Evolutionary conservation across 1,284 basidiomycete species (phyloP), one percentile per base, ranked within the genome.

Genomic region (Malassezia equina): DNA sequence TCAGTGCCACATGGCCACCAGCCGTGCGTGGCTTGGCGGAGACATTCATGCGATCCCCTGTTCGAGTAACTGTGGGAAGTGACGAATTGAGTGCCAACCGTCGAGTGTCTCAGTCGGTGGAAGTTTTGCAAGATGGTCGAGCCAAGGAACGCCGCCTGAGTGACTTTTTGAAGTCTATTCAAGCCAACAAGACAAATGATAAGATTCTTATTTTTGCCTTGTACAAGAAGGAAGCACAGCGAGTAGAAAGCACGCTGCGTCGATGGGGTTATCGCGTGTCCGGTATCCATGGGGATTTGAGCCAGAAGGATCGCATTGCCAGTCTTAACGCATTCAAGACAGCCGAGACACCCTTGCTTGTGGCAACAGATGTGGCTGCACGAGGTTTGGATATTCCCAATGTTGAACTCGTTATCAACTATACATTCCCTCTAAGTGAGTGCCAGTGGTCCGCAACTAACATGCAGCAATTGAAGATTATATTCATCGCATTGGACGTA

Each of bases 1-100:
- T 96, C 78, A 94, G 90, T 55, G 93, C 93, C 6, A 99, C 93
- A 3, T 99, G 93, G 93, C 93, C 93, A 0, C 89, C 93, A 62
- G 84, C 86, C 2, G 91, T 99, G n/a, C 82, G 93, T 55, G 81
- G 86, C 57, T 80, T 99, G n/a, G 94, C 94, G 0, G 81, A 83
- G 66, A 84, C 89, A 6, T 98, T 98, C 78, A 86, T 88, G 76
- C 80, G 81, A 51, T 78, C 86, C 59, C 90, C 93, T 4, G 81
- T 95, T 17, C 82, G 89, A 41, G 86, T 98, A 32, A 95, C 90
- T 0, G 90, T 99, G 27, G 93, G 93, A 3, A 88, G 85, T 59
- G 94, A 98, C 63, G 91, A 96, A 71, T 80, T 98, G 48, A 87
- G 86, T 3, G 94, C 94, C 27, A 96, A 96, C 76, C 86, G 86